Conservation (phyloP, 2,329 filamentous ascomycete genomes). For the Colletotrichum brevisporum region DNA sequence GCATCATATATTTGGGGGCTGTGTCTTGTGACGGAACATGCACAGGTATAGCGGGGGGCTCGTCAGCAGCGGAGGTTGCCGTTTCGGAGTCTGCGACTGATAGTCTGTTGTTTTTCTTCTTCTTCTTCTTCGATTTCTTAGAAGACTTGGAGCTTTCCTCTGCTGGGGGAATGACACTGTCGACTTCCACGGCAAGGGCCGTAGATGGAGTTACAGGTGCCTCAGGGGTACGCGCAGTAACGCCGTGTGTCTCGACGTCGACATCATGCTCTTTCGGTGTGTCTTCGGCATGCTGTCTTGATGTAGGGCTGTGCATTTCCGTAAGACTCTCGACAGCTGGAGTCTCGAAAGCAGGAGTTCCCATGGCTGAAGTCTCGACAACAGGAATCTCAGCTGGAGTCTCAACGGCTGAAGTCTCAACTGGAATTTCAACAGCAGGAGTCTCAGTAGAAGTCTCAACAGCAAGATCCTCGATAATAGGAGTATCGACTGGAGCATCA, state of each 20-base stretch:
- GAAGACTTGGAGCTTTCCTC: conserved; percentile 25
- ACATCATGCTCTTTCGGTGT: neutral
- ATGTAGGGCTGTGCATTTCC: conserved; percentile 10
- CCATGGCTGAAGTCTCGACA: neutral
- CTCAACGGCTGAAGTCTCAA: neutral
- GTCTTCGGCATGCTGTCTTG: conserved; percentile 16
- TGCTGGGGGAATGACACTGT: neutral
- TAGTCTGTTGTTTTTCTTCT: conserved; percentile 44
- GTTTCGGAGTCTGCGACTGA: conserved; percentile 3
- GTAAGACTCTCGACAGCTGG: neutral
- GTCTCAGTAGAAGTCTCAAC: conserved; percentile 4
- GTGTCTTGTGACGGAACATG: neutral
- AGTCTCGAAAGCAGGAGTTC: neutral
- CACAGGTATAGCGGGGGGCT: neutral
- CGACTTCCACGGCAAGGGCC: conserved; percentile 29
- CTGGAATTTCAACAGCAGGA: neutral
- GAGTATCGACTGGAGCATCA: no score
- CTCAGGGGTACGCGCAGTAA: conserved; percentile 3
- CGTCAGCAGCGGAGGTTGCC: neutral
- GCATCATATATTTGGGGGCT: neutral
- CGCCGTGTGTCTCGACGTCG: neutral
- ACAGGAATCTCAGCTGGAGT: neutral
- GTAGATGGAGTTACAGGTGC: neutral
- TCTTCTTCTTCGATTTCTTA: conserved; percentile 38
- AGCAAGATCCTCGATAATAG: neutral